phyloP scores from a whole-genome alignment of 805 yeast genomes.

The Kazachstania viticola region DNA sequence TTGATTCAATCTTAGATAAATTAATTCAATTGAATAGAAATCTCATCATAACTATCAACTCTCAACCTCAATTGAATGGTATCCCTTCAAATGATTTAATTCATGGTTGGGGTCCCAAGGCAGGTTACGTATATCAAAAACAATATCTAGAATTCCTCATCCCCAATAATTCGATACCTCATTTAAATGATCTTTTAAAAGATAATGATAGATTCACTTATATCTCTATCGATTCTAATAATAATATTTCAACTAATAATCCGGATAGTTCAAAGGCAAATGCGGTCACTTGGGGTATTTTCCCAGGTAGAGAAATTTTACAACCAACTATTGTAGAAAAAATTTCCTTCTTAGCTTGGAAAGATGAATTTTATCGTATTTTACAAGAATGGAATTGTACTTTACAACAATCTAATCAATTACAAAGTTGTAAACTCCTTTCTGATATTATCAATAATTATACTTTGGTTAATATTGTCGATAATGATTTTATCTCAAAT shows the following conservation, averaged over 20 bases:
- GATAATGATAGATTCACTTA: conserved; percentile 52
- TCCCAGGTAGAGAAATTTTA: conserved; percentile 88
- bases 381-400: conserved; percentile 68
- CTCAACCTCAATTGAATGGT: conserved; percentile 90
- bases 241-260: conserved; percentile 54
- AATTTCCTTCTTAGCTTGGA: conserved; percentile 91
- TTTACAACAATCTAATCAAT: conserved; percentile 29
- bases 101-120: conserved; percentile 91
- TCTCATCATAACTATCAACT: conserved; percentile 75
- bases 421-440: conserved; percentile 18
- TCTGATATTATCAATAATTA: conserved; percentile 37
- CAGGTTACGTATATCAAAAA: conserved; percentile 90
- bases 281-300: conserved; percentile 97
- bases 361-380: conserved; percentile 83
- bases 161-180: conserved; percentile 34
- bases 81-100: conserved; percentile 54
- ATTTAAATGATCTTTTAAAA: conserved; percentile 20
- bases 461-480: conserved; percentile 78
- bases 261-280: conserved; percentile 62
- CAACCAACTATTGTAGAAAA: conserved; percentile 95
- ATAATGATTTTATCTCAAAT: conserved; percentile 58
- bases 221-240: conserved; percentile 58
- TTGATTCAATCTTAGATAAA: conserved; percentile 45
- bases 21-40: conserved; percentile 52
- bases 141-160: conserved; percentile 82